Evolutionary conservation across 1,284 basidiomycete species (phyloP).

Genomic region (Sparassis latifolia): DNA sequence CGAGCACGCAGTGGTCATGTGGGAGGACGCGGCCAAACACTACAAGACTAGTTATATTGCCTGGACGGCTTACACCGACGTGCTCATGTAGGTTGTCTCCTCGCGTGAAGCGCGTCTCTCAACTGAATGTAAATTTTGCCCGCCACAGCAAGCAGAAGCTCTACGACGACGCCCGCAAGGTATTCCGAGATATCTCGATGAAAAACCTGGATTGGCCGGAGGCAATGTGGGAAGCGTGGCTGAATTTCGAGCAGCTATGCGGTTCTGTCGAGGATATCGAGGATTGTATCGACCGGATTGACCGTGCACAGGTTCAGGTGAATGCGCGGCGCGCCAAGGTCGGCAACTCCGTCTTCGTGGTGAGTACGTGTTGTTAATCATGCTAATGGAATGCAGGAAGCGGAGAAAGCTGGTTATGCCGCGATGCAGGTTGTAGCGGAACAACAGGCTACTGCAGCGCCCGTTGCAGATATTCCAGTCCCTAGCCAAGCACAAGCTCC

Average conservation of each 20-base stretch:
- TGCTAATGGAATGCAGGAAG: slow-evolving; percentile 38
- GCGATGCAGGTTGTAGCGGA: slow-evolving; percentile 46
- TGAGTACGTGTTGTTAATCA: neutral
- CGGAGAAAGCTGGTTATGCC: slow-evolving; percentile 47
- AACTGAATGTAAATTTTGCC: neutral
- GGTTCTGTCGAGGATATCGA: slow-evolving; percentile 71
- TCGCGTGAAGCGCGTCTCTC: neutral
- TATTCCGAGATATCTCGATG: slow-evolving; percentile 57
- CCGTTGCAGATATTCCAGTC: slow-evolving; percentile 27
- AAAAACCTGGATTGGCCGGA: slow-evolving; percentile 90
- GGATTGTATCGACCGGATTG: slow-evolving; percentile 60
- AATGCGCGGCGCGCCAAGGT: slow-evolving; percentile 66
- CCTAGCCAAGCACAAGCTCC: neutral
- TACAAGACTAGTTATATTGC: slow-evolving; percentile 66
- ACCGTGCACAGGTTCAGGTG: slow-evolving; percentile 58
- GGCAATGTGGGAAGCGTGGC: slow-evolving; percentile 84
- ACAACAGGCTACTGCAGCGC: slow-evolving; percentile 31
- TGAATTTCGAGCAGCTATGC: slow-evolving; percentile 79
- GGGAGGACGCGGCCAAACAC: slow-evolving; percentile 57
- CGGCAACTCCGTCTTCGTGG: slow-evolving; percentile 10
- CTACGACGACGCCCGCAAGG: slow-evolving; percentile 54
- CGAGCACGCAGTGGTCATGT: slow-evolving; percentile 51
- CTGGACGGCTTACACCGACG: slow-evolving; percentile 64
- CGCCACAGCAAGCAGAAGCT: slow-evolving; percentile 46
- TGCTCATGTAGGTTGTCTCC: slow-evolving; percentile 47